Base-by-base conservation (phyloP, 176 grass and related monocot genomes). In the Oryza meyeriana region DNA sequence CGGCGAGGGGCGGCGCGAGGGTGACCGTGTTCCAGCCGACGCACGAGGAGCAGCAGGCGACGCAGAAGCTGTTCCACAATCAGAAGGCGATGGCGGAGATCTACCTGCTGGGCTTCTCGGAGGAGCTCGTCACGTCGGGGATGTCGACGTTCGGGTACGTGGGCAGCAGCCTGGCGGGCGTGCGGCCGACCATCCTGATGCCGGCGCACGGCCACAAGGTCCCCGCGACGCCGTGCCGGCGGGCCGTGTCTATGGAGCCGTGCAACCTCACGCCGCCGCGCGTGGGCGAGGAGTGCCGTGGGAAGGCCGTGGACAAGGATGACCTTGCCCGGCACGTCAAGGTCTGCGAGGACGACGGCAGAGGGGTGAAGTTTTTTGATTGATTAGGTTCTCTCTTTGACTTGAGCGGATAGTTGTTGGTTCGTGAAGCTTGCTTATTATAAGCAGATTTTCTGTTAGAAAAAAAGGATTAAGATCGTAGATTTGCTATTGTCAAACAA, bases 11-110 rank as follows among this genome's bases (percentile, higher is more conserved):
- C 10, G 75, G 77, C 0, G 61, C 28, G 1, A 14, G 13, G 1
- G 42, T 88, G 1, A 33, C 52, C 13, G 92, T 91, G 29, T 87
- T 91, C 86, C 92, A 94, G 78, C 76, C 64, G 33, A 87, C 77
- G 61, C 85, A 94, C 35, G 89, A 89, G 75, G 62, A 68, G 81
- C n/a, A 1, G 41, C 92, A 94, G 45, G 30, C 12, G 5, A 81
- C 88, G 17, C 31, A 36, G 10, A 45, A 10, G 18, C 57, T 48
- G 4, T 80, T 25, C 25, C 90, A 95, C 76, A 95, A 95, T 81
- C 83, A 81, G 64, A 88, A 88, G 74, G 93, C 90, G 5, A 69
- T 95, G 0, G 82, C 87, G 16, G 93, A 90, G 81, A 88, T 95
- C 39, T 90, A 81, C 69, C 69, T 95, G 59, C 78, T 92, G 4